Conservation (phyloP, 2,329 filamentous ascomycete genomes). For the Sclerotinia spermophila region DNA sequence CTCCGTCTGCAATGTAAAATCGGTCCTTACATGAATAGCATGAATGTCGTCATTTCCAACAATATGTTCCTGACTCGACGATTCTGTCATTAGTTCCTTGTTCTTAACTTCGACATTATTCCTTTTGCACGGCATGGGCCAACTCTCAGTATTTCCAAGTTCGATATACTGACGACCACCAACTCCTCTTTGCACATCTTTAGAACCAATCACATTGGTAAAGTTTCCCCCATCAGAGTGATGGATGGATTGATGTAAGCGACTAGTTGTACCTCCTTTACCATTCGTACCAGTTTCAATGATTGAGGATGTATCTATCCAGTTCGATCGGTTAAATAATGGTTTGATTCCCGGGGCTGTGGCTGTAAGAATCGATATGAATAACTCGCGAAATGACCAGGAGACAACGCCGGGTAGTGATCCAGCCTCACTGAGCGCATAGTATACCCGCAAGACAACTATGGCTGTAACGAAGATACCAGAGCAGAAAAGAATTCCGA, state of each 20-base stretch:
- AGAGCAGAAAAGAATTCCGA: background rate
- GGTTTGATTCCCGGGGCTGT: background rate
- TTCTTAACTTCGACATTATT: background rate
- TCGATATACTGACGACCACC: constrained; percentile 4
- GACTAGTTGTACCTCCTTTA: background rate
- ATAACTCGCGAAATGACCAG: background rate
- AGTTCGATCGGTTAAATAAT: background rate
- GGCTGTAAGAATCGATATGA: background rate
- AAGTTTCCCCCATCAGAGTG: background rate
- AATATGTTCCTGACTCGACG: constrained; percentile 1
- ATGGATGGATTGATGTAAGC: background rate
- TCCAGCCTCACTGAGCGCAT: background rate
- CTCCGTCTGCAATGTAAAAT: background rate
- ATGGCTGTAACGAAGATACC: background rate
- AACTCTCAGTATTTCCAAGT: background rate
- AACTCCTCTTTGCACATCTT: background rate
- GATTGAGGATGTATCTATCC: background rate
- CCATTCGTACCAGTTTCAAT: background rate
- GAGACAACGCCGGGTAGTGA: background rate
- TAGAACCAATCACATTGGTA: background rate
- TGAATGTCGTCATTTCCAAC: background rate
- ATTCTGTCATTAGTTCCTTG: background rate
- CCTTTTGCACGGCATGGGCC: background rate
- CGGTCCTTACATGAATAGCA: background rate
- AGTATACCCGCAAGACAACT: background rate